These are phyloP conservation scores for Cucurbita maxima DNA, from an alignment of 306 rosid species.

Conservation along the genomic window DNA sequence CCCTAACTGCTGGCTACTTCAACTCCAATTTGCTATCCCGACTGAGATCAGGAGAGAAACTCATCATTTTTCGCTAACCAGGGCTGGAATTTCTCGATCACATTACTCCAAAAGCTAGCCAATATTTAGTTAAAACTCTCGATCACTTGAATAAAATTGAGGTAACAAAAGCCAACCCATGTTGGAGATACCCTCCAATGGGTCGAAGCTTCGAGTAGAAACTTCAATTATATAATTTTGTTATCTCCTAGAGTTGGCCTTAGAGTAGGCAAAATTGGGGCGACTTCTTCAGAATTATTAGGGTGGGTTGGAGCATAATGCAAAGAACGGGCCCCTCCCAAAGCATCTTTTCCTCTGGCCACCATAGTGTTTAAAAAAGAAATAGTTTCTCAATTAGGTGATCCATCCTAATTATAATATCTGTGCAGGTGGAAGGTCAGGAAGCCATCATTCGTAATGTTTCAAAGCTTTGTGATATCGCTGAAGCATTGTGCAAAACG, in stretches of 20 bases:
- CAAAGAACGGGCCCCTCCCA: neutral
- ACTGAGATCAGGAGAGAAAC: neutral
- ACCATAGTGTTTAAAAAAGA: neutral
- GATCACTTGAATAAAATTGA: neutral
- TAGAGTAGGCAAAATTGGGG: neutral
- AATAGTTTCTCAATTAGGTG: neutral
- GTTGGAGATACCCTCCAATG: too few species aligned
- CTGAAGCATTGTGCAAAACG: neutral
- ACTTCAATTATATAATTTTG: neutral
- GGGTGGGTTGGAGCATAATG: neutral
- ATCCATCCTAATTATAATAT: neutral
- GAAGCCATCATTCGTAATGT: conserved; percentile 4
- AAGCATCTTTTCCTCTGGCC: neutral
- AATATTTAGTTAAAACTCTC: neutral
- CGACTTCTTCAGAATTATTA: neutral
- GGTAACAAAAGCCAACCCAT: neutral
- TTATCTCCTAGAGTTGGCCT: neutral
- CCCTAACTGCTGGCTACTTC: neutral
- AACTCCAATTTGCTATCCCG: neutral
- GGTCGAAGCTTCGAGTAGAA: neutral
- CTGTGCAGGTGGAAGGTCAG: conserved; percentile 7
- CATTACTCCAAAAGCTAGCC: neutral
- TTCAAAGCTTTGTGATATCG: conserved; percentile 10
- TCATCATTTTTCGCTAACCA: neutral
- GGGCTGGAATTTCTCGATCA: neutral